Evolutionary conservation across 352 stramenopile species (phyloP).

Genomic region (Phytophthora cajani): DNA sequence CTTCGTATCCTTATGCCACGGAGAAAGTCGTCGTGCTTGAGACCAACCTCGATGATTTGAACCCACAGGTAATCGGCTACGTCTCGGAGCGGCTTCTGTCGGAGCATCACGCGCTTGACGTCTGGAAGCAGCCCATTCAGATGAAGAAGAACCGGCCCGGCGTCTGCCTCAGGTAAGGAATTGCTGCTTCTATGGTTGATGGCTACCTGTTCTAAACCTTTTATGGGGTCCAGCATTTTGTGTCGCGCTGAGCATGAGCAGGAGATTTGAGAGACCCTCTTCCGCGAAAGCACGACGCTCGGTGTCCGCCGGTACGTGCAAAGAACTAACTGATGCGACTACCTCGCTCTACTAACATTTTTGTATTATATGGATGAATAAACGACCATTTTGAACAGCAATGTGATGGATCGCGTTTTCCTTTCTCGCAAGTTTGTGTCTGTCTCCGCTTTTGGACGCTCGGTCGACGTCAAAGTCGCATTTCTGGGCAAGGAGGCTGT

Average conservation of each 20-base stretch:
- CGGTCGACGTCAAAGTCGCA: constrained; percentile 68
- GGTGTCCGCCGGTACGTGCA: constrained; percentile 79
- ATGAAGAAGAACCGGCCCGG: constrained; percentile 93
- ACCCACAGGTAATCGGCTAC: constrained; percentile 84
- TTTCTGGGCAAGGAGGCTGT: constrained; percentile 57
- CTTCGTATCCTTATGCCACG: constrained; percentile 20
- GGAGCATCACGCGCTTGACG: constrained; percentile 75
- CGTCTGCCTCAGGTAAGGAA: constrained; percentile 68
- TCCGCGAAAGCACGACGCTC: constrained; percentile 89
- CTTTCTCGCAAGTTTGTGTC: constrained; percentile 63
- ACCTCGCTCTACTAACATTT: constrained; percentile 13
- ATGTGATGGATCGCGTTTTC: constrained; percentile 60
- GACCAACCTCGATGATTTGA: constrained; percentile 93
- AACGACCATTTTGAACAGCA: constrained; percentile 41
- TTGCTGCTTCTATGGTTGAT: neutral
- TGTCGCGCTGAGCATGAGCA: constrained; percentile 66
- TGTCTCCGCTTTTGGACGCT: constrained; percentile 49
- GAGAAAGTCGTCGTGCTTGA: constrained; percentile 84
- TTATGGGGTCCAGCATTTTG: constrained; percentile 60
- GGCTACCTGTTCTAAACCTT: neutral
- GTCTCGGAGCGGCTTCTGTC: constrained; percentile 76
- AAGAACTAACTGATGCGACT: neutral
- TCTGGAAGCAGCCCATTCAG: constrained; percentile 88
- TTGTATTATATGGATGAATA: constrained; percentile 20
- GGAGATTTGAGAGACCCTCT: constrained; percentile 66